Evolutionary conservation across 2,329 filamentous ascomycete genomes (phyloP).

Genomic region (Verticillium nonalfalfae): DNA sequence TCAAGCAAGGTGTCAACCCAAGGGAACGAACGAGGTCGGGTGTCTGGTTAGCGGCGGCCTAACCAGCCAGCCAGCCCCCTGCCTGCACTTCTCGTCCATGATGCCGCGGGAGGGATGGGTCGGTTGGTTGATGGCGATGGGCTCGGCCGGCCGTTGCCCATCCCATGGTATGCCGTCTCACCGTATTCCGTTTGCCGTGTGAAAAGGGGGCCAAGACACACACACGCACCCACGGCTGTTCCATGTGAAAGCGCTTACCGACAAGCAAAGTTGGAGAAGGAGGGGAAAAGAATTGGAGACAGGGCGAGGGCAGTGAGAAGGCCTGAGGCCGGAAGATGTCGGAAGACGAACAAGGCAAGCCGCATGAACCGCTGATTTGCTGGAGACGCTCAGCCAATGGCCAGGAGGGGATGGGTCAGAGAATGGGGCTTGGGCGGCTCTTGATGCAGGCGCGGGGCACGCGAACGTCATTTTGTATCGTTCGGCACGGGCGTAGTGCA

Average conservation of each 20-base stretch:
- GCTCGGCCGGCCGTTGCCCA: background rate
- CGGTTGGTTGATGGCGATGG: background rate
- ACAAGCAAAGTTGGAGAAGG: background rate
- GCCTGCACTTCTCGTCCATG: background rate
- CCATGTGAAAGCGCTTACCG: background rate
- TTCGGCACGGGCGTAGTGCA: background rate
- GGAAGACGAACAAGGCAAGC: constrained; percentile 6
- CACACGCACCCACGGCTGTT: background rate
- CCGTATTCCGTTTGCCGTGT: background rate
- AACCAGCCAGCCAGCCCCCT: background rate
- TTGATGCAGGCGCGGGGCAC: constrained; percentile 4
- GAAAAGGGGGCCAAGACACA: background rate
- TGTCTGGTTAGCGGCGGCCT: background rate
- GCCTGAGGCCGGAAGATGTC: constrained; percentile 7
- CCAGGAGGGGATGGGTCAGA: background rate
- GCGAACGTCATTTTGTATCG: constrained; percentile 8
- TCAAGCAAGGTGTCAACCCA: too few species aligned
- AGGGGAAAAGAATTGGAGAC: background rate
- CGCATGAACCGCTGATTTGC: constrained; percentile 7
- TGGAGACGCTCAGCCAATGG: background rate
- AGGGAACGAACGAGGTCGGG: background rate
- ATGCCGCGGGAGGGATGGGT: background rate
- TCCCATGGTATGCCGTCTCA: background rate
- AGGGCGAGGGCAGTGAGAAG: background rate
- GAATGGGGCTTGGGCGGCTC: constrained; percentile 9